Percentiles rank a stretch among this genome's conserved stretches.
Conservation (phyloP, 148 eudicot species). For the Pouteria glomerata region DNA sequence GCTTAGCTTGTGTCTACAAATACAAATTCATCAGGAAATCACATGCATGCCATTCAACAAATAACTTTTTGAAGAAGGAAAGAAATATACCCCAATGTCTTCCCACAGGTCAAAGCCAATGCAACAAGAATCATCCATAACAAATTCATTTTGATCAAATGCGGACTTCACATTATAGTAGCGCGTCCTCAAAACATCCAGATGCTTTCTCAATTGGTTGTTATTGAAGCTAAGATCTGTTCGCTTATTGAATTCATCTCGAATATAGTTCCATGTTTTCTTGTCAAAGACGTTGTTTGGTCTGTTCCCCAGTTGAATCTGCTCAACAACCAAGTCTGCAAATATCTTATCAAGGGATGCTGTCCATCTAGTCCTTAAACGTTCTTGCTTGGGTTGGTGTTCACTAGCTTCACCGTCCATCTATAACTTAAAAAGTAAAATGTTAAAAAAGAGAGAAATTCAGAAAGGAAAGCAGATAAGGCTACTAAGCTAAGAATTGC, state of each 20-base stretch:
- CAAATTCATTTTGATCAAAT: slow-evolving; percentile 40
- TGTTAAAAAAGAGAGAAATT: background rate
- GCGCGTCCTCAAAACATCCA: slow-evolving; percentile 75
- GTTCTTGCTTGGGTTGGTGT: slow-evolving; percentile 60
- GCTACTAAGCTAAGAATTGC: background rate
- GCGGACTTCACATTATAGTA: slow-evolving; percentile 57
- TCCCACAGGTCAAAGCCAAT: slow-evolving; percentile 70
- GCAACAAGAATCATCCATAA: slow-evolving; percentile 55
- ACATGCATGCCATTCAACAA: background rate
- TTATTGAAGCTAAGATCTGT: slow-evolving; percentile 64
- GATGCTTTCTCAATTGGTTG: slow-evolving; percentile 80
- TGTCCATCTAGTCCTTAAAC: slow-evolving; percentile 79
- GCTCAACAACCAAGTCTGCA: slow-evolving; percentile 74
- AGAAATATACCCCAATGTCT: slow-evolving; percentile 47
- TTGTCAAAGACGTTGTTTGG: slow-evolving; percentile 72
- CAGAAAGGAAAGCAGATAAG: background rate
- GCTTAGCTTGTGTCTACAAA: slow-evolving; percentile 46
- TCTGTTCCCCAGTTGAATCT: slow-evolving; percentile 66
- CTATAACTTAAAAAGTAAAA: slow-evolving; percentile 17
- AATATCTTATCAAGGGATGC: slow-evolving; percentile 71
- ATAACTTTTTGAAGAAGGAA: background rate
- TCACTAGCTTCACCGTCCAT: slow-evolving; percentile 52
- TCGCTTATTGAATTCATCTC: slow-evolving; percentile 57
- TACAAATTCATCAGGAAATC: background rate
- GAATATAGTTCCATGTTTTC: slow-evolving; percentile 69